Conservation (phyloP, 1,284 basidiomycete species). For the Cryptococcus sp. region DNA sequence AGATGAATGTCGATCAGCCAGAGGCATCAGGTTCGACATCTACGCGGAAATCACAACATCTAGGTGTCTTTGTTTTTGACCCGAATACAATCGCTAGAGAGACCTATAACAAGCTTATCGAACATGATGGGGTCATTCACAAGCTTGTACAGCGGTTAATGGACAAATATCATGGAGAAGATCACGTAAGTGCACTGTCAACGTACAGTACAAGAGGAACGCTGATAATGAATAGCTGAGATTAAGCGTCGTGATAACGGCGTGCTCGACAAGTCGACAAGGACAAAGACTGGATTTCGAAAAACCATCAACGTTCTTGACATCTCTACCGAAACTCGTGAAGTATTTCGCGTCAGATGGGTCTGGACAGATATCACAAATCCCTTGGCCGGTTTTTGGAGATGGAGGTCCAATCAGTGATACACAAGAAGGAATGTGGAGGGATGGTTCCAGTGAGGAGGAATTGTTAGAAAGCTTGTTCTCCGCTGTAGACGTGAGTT, state of each 20-base stretch:
- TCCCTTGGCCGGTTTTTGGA: conserved; percentile 16
- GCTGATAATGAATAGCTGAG: conserved; percentile 5
- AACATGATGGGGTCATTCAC: conserved; percentile 35
- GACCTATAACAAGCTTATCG: conserved; percentile 32
- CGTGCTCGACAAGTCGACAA: not conserved
- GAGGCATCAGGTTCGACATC: conserved; percentile 33
- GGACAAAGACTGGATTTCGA: conserved; percentile 19
- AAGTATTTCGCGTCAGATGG: conserved; percentile 12
- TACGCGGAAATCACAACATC: conserved; percentile 9
- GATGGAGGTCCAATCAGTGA: conserved; percentile 2
- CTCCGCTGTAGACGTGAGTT: not conserved
- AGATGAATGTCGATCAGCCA: conserved; percentile 14
- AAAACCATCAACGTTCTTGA: conserved; percentile 27
- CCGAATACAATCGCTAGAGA: conserved; percentile 23
- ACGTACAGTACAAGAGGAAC: not conserved
- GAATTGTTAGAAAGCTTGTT: not conserved
- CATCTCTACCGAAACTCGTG: conserved; percentile 27
- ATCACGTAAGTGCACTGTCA: conserved; percentile 29
- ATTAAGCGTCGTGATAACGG: conserved; percentile 13
- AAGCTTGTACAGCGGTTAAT: conserved; percentile 37
- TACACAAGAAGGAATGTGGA: not conserved
- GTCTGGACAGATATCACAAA: not conserved
- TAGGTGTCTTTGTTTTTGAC: conserved; percentile 37
- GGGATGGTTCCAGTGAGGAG: not conserved
- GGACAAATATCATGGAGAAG: conserved; percentile 37